Evolutionary conservation across 352 stramenopile species (phyloP).

Genomic region (Pythium sp.): DNA sequence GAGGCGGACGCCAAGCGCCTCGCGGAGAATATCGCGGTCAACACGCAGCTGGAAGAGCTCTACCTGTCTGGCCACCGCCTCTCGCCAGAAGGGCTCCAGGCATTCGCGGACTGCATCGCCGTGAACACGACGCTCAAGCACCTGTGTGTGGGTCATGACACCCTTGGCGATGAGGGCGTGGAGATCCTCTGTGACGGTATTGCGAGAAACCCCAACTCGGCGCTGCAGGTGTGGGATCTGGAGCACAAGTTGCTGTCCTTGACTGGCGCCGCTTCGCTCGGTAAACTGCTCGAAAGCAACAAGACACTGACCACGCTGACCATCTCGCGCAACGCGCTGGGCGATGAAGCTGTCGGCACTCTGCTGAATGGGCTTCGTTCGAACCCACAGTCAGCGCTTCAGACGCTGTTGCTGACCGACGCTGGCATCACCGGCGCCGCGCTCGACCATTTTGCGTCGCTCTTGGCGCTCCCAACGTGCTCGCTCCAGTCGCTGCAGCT

Average conservation of each 20-base stretch:
- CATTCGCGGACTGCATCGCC: slow-evolving; percentile 69
- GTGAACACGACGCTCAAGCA: slow-evolving; percentile 64
- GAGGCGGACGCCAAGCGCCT: slow-evolving; percentile 52
- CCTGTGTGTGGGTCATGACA: slow-evolving; percentile 58
- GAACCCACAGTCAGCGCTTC: slow-evolving; percentile 32
- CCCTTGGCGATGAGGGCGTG: slow-evolving; percentile 53
- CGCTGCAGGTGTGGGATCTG: slow-evolving; percentile 63
- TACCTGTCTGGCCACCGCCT: slow-evolving; percentile 78
- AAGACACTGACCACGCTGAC: slow-evolving; percentile 43
- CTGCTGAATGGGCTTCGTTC: slow-evolving; percentile 35
- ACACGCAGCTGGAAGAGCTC: slow-evolving; percentile 67
- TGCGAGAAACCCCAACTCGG: slow-evolving; percentile 47
- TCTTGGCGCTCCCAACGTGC: slow-evolving; percentile 40
- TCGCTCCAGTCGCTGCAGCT: slow-evolving; percentile 59
- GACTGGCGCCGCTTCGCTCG: slow-evolving; percentile 43
- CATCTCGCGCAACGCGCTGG: slow-evolving; percentile 62
- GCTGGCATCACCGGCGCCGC: slow-evolving; percentile 39
- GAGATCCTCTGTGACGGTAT: slow-evolving; percentile 45
- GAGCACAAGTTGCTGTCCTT: slow-evolving; percentile 65
- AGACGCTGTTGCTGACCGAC: slow-evolving; percentile 48
- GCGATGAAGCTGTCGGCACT: slow-evolving; percentile 35
- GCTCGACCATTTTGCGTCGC: slow-evolving; percentile 42
- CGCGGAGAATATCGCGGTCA: slow-evolving; percentile 46
- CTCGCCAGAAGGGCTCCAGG: slow-evolving; percentile 30
- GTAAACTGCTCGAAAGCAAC: slow-evolving; percentile 49